These are phyloP conservation scores for Nemania diffusa DNA, from an alignment of 2,329 filamentous ascomycete species.

Conservation along the genomic window DNA sequence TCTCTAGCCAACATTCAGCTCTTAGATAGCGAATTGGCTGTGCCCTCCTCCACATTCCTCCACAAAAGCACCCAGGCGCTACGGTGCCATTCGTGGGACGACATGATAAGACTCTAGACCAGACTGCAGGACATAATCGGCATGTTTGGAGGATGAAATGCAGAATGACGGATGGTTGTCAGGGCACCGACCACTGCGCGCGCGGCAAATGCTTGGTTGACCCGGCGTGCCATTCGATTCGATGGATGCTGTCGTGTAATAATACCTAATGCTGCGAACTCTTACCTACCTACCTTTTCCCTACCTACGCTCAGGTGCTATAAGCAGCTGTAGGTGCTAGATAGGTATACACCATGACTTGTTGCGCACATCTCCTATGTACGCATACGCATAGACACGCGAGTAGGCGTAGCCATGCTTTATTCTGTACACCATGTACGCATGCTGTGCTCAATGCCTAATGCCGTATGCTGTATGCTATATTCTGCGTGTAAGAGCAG, in stretches of 20 bases:
- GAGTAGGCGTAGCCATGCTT: background rate
- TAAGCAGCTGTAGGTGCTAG: too few relatives aligned
- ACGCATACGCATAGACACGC: background rate
- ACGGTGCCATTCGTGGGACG: slow-evolving; percentile 14
- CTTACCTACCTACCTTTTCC: background rate
- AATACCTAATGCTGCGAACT: slow-evolving; percentile 8
- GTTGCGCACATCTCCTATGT: too few relatives aligned
- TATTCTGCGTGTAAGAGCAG: too few relatives aligned
- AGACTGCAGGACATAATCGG: background rate
- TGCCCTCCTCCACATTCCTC: slow-evolving; percentile 31
- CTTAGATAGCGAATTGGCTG: slow-evolving; percentile 23
- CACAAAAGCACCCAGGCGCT: slow-evolving; percentile 17
- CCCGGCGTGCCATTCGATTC: slow-evolving; percentile 8
- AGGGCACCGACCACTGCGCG: slow-evolving; percentile 2
- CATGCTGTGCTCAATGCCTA: too few relatives aligned
- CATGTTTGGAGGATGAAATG: slow-evolving; percentile 1
- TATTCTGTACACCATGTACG: too few relatives aligned
- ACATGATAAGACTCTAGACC: background rate
- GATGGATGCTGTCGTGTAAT: background rate
- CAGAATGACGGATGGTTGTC: slow-evolving; percentile 28
- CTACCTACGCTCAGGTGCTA: too few relatives aligned
- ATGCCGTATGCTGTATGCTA: too few relatives aligned
- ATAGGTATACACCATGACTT: too few relatives aligned
- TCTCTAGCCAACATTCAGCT: background rate
- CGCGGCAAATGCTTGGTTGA: slow-evolving; percentile 8